These are phyloP conservation scores for Rhizoclosmatium sp. DNA, from an alignment of 192 early-diverging fungal species.

Conservation along the genomic window DNA sequence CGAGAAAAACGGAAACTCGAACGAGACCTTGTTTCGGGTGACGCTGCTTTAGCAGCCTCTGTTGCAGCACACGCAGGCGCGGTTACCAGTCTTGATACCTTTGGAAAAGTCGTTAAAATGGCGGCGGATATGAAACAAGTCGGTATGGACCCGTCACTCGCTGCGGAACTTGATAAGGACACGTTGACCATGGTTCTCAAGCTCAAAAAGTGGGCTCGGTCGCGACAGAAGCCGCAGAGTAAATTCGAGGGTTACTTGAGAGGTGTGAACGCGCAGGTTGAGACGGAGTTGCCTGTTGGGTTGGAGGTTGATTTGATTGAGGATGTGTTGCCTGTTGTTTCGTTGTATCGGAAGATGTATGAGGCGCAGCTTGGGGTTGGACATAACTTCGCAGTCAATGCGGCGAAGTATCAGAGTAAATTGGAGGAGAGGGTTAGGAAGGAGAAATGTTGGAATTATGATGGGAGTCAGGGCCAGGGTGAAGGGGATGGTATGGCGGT, in stretches of 20 bases:
- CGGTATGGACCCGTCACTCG: slow-evolving; percentile 17
- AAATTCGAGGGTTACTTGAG: background rate
- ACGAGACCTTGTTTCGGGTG: background rate
- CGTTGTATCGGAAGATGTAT: slow-evolving; percentile 1
- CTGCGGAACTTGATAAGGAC: slow-evolving; percentile 27
- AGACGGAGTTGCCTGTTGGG: slow-evolving; percentile 12
- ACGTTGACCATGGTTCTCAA: slow-evolving; percentile 32
- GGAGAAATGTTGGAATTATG: background rate
- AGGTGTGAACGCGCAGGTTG: slow-evolving; percentile 8
- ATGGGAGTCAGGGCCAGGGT: too few relatives aligned
- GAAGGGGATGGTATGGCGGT: too few relatives aligned
- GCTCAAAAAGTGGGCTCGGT: slow-evolving; percentile 30
- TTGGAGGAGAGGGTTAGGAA: slow-evolving; percentile 12
- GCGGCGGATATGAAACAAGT: slow-evolving; percentile 24
- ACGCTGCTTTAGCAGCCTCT: background rate
- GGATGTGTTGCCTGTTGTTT: slow-evolving; percentile 23
- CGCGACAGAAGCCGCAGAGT: background rate
- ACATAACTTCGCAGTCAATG: slow-evolving; percentile 2
- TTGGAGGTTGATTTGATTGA: slow-evolving; percentile 21
- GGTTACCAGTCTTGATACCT: slow-evolving; percentile 4
- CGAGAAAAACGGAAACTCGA: background rate
- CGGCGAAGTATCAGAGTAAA: background rate
- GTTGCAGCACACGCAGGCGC: background rate
- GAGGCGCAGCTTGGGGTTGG: background rate
- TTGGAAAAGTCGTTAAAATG: slow-evolving; percentile 29